phyloP scores from a whole-genome alignment of 2,329 filamentous ascomycete species.

The Penicillium sp. region DNA sequence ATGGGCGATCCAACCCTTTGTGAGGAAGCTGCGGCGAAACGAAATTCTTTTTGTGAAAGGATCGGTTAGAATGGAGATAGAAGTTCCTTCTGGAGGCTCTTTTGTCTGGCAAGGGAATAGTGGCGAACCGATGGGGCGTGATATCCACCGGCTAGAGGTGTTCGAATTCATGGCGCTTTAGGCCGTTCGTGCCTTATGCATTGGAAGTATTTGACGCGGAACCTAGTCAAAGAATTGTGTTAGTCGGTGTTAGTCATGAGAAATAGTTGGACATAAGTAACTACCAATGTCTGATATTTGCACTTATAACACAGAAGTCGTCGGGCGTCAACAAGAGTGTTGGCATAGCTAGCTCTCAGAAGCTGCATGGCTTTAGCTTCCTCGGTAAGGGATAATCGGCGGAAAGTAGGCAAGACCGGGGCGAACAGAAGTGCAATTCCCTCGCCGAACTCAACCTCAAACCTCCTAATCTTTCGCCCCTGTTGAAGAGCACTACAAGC shows the following conservation, averaged over 20 bases:
- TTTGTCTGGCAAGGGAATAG: conserved; percentile 10
- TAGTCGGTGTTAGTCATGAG: too few relatives aligned
- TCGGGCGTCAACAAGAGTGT: background rate
- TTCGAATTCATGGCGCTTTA: conserved; percentile 8
- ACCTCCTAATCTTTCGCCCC: conserved; percentile 7
- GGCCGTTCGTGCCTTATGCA: background rate
- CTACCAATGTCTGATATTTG: conserved; percentile 5
- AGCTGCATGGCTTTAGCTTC: conserved; percentile 4
- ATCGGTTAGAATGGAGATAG: conserved; percentile 7
- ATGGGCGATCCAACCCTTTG: background rate
- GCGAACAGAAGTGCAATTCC: conserved; percentile 3
- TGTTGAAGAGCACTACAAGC: conserved; percentile 1
- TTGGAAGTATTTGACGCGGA: too few relatives aligned
- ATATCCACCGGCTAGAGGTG: background rate
- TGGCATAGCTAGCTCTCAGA: background rate
- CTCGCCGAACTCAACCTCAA: conserved; percentile 5
- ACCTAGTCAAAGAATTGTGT: too few relatives aligned
- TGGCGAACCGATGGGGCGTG: background rate
- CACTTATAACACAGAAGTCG: background rate
- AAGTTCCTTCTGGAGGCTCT: background rate
- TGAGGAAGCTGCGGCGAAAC: conserved; percentile 1
- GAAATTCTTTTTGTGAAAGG: conserved; percentile 11
- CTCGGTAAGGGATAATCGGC: conserved; percentile 2
- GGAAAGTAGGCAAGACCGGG: conserved; percentile 5
- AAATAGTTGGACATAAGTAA: too few relatives aligned